Percentiles rank a stretch among this genome's conserved stretches.
These are phyloP conservation scores for Eimeria falciformis DNA, from an alignment of 169 alveolate species.

Conservation along the genomic window DNA sequence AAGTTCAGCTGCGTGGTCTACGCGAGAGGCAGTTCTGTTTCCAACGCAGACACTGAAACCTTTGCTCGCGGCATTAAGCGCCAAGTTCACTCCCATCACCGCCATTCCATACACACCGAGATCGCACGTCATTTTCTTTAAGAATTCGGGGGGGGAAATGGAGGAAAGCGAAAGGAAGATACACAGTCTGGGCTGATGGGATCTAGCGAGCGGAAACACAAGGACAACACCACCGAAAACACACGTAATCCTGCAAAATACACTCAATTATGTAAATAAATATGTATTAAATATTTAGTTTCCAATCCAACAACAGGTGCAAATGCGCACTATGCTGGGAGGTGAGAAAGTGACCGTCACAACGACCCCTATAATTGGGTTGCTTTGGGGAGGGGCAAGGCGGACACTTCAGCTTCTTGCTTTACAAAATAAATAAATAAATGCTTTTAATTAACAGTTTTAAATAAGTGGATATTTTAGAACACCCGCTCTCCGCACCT, in stretches of 20 bases:
- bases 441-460: neutral
- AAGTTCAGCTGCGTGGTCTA: constrained; percentile 77
- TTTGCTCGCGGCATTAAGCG: constrained; percentile 84
- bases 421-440: neutral
- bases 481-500: too few relatives aligned
- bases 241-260: neutral
- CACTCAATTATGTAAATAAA: neutral
- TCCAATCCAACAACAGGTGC: too few relatives aligned
- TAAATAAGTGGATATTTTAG: too few relatives aligned
- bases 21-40: constrained; percentile 81
- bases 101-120: constrained; percentile 90
- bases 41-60: constrained; percentile 88
- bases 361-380: too few relatives aligned
- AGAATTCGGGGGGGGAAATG: neutral
- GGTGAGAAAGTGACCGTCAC: too few relatives aligned
- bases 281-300: neutral
- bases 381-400: too few relatives aligned
- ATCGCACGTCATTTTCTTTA: constrained; percentile 77
- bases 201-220: neutral
- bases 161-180: neutral
- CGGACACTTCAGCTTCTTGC: too few relatives aligned
- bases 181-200: neutral
- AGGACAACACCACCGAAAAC: neutral
- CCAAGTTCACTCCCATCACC: constrained; percentile 89
- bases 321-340: too few relatives aligned